Evolutionary conservation across 164 flowering plant genomes (phyloP).

Genomic region (Macadamia tetraphylla): DNA sequence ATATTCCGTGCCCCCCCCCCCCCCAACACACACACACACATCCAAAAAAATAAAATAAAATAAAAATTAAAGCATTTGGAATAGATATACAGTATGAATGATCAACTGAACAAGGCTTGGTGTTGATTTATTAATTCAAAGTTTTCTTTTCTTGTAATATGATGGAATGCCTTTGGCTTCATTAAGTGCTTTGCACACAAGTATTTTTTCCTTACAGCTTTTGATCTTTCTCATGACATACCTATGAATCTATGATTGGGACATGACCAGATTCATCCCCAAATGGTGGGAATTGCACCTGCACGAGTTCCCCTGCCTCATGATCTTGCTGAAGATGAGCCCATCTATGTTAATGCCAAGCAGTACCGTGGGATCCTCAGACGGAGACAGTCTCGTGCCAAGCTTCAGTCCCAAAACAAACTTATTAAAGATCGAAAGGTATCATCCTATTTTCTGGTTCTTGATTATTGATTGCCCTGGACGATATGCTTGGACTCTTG

Average conservation of each 20-base stretch:
- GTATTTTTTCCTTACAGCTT: no score
- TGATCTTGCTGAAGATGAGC: constrained; percentile 63
- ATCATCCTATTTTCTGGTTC: constrained; percentile 5
- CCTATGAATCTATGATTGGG: background rate
- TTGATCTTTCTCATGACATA: background rate
- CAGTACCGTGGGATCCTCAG: constrained; percentile 77
- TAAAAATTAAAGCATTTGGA: no score
- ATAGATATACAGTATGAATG: background rate
- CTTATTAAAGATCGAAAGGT: constrained; percentile 67
- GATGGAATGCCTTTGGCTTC: background rate
- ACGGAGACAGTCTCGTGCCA: constrained; percentile 76
- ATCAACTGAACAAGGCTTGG: background rate
- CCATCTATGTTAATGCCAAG: constrained; percentile 80
- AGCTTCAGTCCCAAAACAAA: constrained; percentile 80
- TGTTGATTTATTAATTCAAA: background rate
- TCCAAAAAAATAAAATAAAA: no score
- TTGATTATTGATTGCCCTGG: background rate
- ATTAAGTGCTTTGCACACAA: background rate
- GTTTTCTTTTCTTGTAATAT: background rate
- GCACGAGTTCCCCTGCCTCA: constrained; percentile 63
- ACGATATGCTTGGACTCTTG: background rate
- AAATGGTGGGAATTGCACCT: constrained; percentile 46
- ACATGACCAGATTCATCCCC: constrained; percentile 43
- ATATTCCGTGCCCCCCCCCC: no score
- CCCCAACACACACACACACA: no score